Percentiles rank a stretch among this genome's conserved stretches.
Evolutionary conservation across 257 asterid species (phyloP).

Genomic region (Oldenlandia corymbosa): DNA sequence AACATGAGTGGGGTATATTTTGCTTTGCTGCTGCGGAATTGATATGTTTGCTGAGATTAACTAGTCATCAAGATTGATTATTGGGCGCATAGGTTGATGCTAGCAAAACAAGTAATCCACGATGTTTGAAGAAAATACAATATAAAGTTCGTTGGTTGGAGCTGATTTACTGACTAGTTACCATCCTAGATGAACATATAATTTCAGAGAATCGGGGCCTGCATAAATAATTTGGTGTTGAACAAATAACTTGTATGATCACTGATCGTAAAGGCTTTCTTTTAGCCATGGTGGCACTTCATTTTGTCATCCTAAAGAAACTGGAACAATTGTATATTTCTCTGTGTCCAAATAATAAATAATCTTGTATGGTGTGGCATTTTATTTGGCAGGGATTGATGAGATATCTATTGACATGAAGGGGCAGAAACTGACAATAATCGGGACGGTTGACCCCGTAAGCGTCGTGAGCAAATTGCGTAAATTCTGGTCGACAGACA

Average conservation of each 20-base stretch:
- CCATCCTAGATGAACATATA: neutral
- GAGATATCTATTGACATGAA: slow-evolving; percentile 63
- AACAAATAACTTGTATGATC: neutral
- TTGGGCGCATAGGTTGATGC: neutral
- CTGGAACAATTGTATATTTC: neutral
- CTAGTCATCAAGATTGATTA: neutral
- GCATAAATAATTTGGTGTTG: neutral
- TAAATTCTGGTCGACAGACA: slow-evolving; percentile 60
- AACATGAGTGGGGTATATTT: neutral
- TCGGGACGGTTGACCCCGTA: slow-evolving; percentile 86
- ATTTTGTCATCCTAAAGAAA: neutral
- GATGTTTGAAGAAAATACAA: no score
- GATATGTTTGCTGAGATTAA: no score
- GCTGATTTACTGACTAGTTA: neutral
- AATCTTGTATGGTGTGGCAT: no score
- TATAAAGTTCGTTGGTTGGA: neutral
- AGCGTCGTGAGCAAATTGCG: slow-evolving; percentile 71
- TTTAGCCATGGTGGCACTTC: neutral
- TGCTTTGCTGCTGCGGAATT: neutral
- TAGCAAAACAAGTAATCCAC: neutral
- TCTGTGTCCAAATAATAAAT: no score
- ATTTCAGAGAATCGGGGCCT: no score
- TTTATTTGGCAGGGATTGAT: slow-evolving; percentile 50
- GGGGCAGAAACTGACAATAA: slow-evolving; percentile 61
- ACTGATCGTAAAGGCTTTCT: no score